A percentile compares a stretch with the other conserved stretches of the same genome.
phyloP scores from a whole-genome alignment of 306 rosid species.

The Lathyrus tuberosus region DNA sequence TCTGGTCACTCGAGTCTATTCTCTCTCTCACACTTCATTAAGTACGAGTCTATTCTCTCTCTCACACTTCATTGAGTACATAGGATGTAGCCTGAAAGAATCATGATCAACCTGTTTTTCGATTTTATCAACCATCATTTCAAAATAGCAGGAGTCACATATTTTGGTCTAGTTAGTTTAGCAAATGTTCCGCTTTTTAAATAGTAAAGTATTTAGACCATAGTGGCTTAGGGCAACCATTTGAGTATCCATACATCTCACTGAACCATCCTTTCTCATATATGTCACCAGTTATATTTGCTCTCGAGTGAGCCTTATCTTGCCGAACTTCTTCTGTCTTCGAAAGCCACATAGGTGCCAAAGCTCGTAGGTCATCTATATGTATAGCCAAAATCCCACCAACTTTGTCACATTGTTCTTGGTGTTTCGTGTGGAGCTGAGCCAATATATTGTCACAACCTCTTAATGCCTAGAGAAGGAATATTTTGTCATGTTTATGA shows the following conservation, averaged over 20 bases:
- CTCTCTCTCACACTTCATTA: too few species aligned
- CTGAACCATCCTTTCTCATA: constrained; percentile 90
- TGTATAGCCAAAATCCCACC: constrained; percentile 94
- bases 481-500: constrained; percentile 22
- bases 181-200: constrained; percentile 37
- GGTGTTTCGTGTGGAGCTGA: constrained; percentile 79
- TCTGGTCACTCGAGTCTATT: too few species aligned
- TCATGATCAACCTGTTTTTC: constrained; percentile 24
- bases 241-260: constrained; percentile 92
- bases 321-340: constrained; percentile 92
- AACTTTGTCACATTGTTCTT: constrained; percentile 83
- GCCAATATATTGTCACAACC: constrained; percentile 87
- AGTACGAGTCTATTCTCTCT: too few species aligned
- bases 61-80: too few species aligned
- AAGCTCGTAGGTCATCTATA: constrained; percentile 79
- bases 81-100: constrained; percentile 21
- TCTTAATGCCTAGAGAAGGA: constrained; percentile 62
- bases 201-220: constrained; percentile 45
- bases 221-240: constrained; percentile 39
- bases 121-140: constrained; percentile 31
- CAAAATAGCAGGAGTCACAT: constrained; percentile 36
- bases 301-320: constrained; percentile 84
- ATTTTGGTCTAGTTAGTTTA: constrained; percentile 41
- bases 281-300: constrained; percentile 87
- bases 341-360: constrained; percentile 93